A percentile compares a stretch with the other conserved stretches of the same genome.
These are phyloP conservation scores for Bondarzewia mesenterica DNA, from an alignment of 1,284 basidiomycete species.

Conservation along the genomic window DNA sequence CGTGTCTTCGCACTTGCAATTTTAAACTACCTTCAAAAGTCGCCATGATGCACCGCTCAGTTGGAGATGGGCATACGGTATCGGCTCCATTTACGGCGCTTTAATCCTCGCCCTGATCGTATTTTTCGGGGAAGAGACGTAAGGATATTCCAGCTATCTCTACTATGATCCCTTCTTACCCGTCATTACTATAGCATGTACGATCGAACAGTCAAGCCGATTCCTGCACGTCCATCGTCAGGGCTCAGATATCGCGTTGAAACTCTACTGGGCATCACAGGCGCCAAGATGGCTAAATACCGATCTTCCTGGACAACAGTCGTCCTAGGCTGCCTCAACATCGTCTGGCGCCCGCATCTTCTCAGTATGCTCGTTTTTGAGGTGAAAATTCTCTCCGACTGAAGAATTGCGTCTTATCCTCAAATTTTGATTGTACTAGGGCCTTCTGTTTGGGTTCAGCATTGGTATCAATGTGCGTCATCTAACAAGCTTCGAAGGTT, in stretches of 20 bases:
- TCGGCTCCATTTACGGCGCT: constrained; percentile 50
- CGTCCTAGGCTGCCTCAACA: constrained; percentile 37
- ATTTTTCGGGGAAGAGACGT: constrained; percentile 62
- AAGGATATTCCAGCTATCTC: constrained; percentile 14
- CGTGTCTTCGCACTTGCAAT: constrained; percentile 9
- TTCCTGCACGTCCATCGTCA: constrained; percentile 33
- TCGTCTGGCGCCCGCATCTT: constrained; percentile 61
- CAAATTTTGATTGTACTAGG: constrained; percentile 24
- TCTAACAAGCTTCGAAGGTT: neutral
- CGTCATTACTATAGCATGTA: constrained; percentile 42
- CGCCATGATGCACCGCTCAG: constrained; percentile 18
- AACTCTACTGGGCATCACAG: constrained; percentile 60
- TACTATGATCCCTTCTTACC: neutral
- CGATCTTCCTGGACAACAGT: constrained; percentile 46
- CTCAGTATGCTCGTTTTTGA: constrained; percentile 50
- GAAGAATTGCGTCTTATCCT: too few species aligned
- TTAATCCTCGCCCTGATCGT: constrained; percentile 50
- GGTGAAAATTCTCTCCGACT: constrained; percentile 23
- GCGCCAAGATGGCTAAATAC: constrained; percentile 51
- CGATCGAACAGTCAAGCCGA: constrained; percentile 52
- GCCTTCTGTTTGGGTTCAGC: constrained; percentile 55
- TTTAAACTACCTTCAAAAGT: neutral
- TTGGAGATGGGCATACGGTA: constrained; percentile 70
- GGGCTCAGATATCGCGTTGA: constrained; percentile 50
- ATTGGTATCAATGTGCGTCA: constrained; percentile 63